Base-by-base conservation (phyloP, 108 stramenopile species). In the Parmales sp. region DNA sequence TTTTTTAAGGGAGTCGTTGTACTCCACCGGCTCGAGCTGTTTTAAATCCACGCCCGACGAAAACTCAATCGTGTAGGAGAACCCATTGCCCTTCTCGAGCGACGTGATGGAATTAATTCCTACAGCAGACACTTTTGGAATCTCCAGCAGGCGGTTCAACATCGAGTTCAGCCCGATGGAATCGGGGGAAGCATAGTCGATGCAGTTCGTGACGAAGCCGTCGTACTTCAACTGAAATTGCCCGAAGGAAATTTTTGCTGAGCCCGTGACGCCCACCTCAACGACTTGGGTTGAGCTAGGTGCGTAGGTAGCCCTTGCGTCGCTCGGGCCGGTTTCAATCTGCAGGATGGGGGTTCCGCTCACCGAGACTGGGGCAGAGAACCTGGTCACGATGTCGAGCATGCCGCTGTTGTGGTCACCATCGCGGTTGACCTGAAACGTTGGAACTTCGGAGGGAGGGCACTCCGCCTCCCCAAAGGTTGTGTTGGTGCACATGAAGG, bases 1-100 rank as follows among this genome's bases (percentile, higher is more conserved):
- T 13, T 13, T 34, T n/a, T n/a, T n/a, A n/a, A n/a, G n/a, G n/a
- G n/a, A n/a, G 31, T 34, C 54, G 16, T 43, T 43, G 54, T 60
- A 60, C 26, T 60, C 54, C 16, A 60, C 54, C 2, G 54, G 8
- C 54, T 60, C 54, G 54, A 60, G 54, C 36, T 60, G 54, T 34
- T 60, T 23, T 2, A 60, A 34, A 4, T 34, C 1, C 16, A 34
- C 54, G 16, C 54, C 36, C n/a, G 54, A 34, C 16, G 29, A 60
- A 20, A 60, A 60, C 0, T 11, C 36, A 28, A 60, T 34, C 54
- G 54, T 60, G 54, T 19, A 60, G 31, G 31, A 34, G 54, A 34
- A 60, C 3, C 54, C 54, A 16, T 60, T 60, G 31, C 54, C 54
- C 31, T 13, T 3, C 31, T 13, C 5, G 31, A 13, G 31, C 25